phyloP scores from a whole-genome alignment of 352 stramenopile species.

The Phytophthora pseudosyringae region DNA sequence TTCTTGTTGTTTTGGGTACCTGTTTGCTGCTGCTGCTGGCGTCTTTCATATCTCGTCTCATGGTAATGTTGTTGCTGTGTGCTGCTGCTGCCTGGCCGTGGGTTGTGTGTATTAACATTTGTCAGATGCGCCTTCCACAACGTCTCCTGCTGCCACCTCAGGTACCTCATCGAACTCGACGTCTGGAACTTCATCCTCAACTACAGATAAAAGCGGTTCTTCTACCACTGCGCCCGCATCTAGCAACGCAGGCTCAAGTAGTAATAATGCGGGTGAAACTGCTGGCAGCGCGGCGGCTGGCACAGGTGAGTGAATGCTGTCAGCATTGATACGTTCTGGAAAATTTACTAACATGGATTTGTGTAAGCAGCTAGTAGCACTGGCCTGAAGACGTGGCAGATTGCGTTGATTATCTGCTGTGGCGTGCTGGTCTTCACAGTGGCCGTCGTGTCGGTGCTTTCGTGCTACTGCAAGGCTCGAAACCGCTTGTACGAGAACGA shows the following conservation, averaged over 20 bases:
- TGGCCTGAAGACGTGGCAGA: slow-evolving; percentile 58
- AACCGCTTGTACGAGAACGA: slow-evolving; percentile 61
- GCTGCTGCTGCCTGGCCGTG: slow-evolving; percentile 10
- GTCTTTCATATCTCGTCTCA: slow-evolving; percentile 6
- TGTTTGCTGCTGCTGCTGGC: slow-evolving; percentile 6
- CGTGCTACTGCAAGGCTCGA: slow-evolving; percentile 64
- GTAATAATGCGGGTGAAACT: slow-evolving; percentile 14
- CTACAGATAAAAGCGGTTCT: slow-evolving; percentile 17
- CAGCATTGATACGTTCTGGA: background rate
- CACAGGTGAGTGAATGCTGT: slow-evolving; percentile 18
- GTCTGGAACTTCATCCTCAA: slow-evolving; percentile 19
- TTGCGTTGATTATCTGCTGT: slow-evolving; percentile 66
- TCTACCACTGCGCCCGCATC: slow-evolving; percentile 5
- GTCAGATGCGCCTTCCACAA: slow-evolving; percentile 31
- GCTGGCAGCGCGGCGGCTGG: slow-evolving; percentile 16
- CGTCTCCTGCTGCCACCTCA: slow-evolving; percentile 31
- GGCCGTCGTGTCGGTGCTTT: slow-evolving; percentile 55
- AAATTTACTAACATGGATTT: slow-evolving; percentile 10
- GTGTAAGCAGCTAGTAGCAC: slow-evolving; percentile 18
- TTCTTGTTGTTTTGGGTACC: slow-evolving; percentile 13
- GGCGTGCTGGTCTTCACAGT: slow-evolving; percentile 57
- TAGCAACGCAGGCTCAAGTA: slow-evolving; percentile 22
- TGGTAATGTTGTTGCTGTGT: slow-evolving; percentile 24
- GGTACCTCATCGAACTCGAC: slow-evolving; percentile 26
- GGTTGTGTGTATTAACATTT: slow-evolving; percentile 27